Evolutionary conservation across 2,329 filamentous ascomycete genomes (phyloP), one percentile per base, ranked within the genome.

Genomic region (Akanthomyces lecanii): DNA sequence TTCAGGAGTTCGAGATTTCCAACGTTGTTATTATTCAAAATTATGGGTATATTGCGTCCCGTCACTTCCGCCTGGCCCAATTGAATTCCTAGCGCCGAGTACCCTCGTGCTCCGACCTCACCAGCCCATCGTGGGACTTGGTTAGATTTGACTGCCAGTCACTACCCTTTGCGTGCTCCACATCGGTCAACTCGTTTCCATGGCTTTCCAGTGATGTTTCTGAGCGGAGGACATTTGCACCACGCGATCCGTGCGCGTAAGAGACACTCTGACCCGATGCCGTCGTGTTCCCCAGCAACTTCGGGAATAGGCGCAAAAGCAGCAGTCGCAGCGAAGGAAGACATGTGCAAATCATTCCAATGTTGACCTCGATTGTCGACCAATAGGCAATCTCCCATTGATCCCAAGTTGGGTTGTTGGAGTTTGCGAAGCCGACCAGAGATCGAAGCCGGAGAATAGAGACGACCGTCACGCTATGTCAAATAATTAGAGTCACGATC

Each of bases 281-380:
- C 10, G 33, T 25, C 8, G 23, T 54, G 58, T n/a, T 61, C 8
- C 65, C 64, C 36, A 66, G 61, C 16, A 68, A 48, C n/a, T 45
- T 40, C 4, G 65, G 68, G 54, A 67, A 69, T 23, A 64, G 25
- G 14, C 66, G 65, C 7, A 66, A 28, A 4, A 70, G 65, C 28
- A 68, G 55, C 16, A 68, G 56, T 21, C 68, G 67, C 12, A 69
- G 47, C 8, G 66, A 62, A 2, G 69, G 68, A 51, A 70, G 66
- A 62, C 67, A 69, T 21, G 65, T 65, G 60, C 68, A 69, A 38
- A 69, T 67, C 60, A 70, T 67, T 38, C 68, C 66, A 25, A 68
- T 60, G 51, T 66, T 67, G 51, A 69, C 63, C 56, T 70, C 69
- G 40, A 70, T 65, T 21, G 59, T 65, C 18, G 68, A 69, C 69